Conservation (phyloP, 202 grass and related monocot species). For the Hordeum pubiflorum region DNA sequence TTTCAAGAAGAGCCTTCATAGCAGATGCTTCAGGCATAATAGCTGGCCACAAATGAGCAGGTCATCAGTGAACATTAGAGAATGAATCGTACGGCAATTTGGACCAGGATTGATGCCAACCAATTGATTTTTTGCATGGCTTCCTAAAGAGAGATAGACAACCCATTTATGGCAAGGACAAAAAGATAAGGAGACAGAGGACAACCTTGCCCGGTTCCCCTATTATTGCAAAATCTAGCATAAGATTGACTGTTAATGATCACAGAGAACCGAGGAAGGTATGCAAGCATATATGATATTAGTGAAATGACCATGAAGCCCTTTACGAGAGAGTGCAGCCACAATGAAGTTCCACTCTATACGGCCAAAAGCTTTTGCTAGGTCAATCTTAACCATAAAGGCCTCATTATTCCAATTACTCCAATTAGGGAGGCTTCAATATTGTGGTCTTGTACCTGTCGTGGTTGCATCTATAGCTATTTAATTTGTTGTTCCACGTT, state of each 20-base stretch:
- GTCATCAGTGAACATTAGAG: too few relatives aligned
- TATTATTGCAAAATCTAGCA: neutral
- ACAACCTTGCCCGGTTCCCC: neutral
- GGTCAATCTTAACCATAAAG: neutral
- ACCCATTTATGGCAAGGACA: neutral
- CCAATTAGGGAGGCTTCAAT: neutral
- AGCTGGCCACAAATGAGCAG: too few relatives aligned
- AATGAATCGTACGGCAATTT: too few relatives aligned
- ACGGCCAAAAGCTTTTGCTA: neutral
- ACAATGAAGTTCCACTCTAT: neutral
- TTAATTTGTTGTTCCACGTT: too few relatives aligned
- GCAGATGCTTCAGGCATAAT: too few relatives aligned
- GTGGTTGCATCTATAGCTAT: neutral
- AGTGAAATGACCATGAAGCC: too few relatives aligned
- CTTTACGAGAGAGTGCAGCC: too few relatives aligned
- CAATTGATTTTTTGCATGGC: neutral
- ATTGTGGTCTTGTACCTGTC: neutral
- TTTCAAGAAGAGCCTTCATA: too few relatives aligned
- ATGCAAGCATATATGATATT: too few relatives aligned
- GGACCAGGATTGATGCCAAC: too few relatives aligned
- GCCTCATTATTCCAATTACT: neutral
- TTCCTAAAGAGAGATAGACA: neutral
- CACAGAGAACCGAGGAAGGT: neutral
- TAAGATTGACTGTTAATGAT: neutral
- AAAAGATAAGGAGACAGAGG: neutral